A percentile compares a stretch with the other conserved stretches of the same genome.
These are phyloP conservation scores for Herpotrichia juniperi DNA, from an alignment of 2,329 filamentous ascomycete genomes.

Conservation along the genomic window DNA sequence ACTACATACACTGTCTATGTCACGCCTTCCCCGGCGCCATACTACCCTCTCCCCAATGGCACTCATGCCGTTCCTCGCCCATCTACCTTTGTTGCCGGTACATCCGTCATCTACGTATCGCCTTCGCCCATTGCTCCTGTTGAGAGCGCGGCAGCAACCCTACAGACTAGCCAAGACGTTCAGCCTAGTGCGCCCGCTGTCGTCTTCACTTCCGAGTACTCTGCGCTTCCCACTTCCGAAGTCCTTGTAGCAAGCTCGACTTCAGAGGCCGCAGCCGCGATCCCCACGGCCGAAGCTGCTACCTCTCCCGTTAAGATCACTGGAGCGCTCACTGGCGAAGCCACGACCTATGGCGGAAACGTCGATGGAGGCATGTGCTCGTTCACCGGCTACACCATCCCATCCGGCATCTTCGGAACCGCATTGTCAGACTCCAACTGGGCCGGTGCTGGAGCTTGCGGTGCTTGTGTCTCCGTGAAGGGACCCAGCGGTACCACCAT, in stretches of 20 bases:
- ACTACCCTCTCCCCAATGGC: slow-evolving; percentile 16
- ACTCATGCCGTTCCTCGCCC: slow-evolving; percentile 5
- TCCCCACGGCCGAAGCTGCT: slow-evolving; percentile 9
- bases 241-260: background rate
- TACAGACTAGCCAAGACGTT: background rate
- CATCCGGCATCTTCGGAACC: slow-evolving; percentile 64
- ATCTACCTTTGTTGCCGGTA: background rate
- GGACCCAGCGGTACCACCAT: slow-evolving; percentile 63
- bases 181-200: background rate
- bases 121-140: background rate
- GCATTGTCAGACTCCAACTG: slow-evolving; percentile 66
- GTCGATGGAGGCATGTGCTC: slow-evolving; percentile 66
- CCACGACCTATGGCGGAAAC: slow-evolving; percentile 48
- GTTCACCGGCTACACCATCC: slow-evolving; percentile 68
- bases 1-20: slow-evolving; percentile 5
- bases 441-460: slow-evolving; percentile 63
- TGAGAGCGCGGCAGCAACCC: background rate
- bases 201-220: background rate
- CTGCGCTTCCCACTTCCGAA: slow-evolving; percentile 4
- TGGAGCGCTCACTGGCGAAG: slow-evolving; percentile 31
- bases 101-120: background rate
- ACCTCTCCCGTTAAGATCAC: slow-evolving; percentile 5
- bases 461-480: slow-evolving; percentile 66
- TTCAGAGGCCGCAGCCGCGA: slow-evolving; percentile 12
- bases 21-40: slow-evolving; percentile 5